A percentile compares a stretch with the other conserved stretches of the same genome.
Conservation (phyloP, 139 green algal species). For the Micractinium conductrix region DNA sequence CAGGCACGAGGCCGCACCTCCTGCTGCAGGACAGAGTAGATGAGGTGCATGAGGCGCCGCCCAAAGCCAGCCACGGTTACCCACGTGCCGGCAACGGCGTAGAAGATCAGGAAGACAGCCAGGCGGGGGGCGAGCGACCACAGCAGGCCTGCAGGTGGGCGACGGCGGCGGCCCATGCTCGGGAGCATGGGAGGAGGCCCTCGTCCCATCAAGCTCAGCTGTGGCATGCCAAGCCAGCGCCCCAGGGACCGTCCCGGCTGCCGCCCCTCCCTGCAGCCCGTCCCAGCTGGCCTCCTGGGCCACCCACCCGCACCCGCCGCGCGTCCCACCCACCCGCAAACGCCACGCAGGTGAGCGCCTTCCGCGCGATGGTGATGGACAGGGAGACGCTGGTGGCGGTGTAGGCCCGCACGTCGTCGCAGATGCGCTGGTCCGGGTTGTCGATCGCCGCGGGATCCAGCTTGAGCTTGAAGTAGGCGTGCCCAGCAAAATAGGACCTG, state of each 20-base stretch:
- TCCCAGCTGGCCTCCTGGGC: not conserved
- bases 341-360: conserved; percentile 82
- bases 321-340: conserved; percentile 72
- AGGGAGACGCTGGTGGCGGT: conserved; percentile 66
- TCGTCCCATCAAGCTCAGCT: too few species aligned
- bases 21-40: conserved; percentile 67
- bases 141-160: conserved; percentile 69
- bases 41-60: conserved; percentile 73
- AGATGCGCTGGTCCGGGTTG: conserved; percentile 85
- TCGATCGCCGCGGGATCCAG: conserved; percentile 45
- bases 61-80: conserved; percentile 86
- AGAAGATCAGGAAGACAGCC: conserved; percentile 84
- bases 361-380: conserved; percentile 69
- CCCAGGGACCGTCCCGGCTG: not conserved
- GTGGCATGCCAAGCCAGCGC: too few species aligned
- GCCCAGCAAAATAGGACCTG: conserved; percentile 62
- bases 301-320: not conserved
- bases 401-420: conserved; percentile 86
- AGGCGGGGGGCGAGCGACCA: conserved; percentile 75
- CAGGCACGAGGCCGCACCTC: too few species aligned
- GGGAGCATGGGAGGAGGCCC: too few species aligned
- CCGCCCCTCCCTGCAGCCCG: not conserved
- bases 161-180: too few species aligned
- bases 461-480: conserved; percentile 60
- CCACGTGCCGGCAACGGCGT: conserved; percentile 81